Evolutionary conservation across 2,329 filamentous ascomycete species (phyloP), one percentile per base, ranked within the genome.

Genomic region (Paraconiothyrium sp.): DNA sequence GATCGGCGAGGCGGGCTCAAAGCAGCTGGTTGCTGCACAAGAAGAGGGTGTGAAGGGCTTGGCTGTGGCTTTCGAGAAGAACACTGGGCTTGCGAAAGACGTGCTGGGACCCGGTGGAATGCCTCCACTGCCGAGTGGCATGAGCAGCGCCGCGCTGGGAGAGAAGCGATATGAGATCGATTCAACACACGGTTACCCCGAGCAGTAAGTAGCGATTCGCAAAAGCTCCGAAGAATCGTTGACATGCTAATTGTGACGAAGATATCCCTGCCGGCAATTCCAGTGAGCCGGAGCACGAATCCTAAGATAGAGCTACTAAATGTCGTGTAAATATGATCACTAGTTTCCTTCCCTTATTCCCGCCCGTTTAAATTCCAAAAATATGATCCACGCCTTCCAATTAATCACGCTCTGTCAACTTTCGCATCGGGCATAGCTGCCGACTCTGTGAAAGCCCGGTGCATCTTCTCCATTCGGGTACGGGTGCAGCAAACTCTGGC

Each of bases 71-170:
- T 90, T 97, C 63, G 86, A 92, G 82, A 88, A 88, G 78, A 86
- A 88, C 69, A 84, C 81, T 69, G 81, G 77, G 43, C 81, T 83
- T 46, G 81, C 78, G 41, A 80, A 84, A 71, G 83, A 84, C 67
- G 87, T 94, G 59, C 78, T 97, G 65, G 89, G 92, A 55, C 85
- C 90, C 48, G 85, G 90, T 72, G 94, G 94, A 1, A 79, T 99
- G 80, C 95, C 95, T 60, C 95, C 95, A n/a, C 81, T 91, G 73
- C 95, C 94, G 16, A 89, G 89, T 72, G 90, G 92, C n/a, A 81
- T 89, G 79, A 87, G 80, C 67, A 61, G 83, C 68, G 71, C 84
- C 61, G 84, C 85, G 47, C 77, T 83, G 64, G 88, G 88, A 82
- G 84, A 89, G 74, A 88, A 90, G 75, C 89, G 93, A 78, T 88